A percentile compares a stretch with the other conserved stretches of the same genome.
phyloP scores from a whole-genome alignment of 164 flowering plant genomes.

The Vitis labrusca region DNA sequence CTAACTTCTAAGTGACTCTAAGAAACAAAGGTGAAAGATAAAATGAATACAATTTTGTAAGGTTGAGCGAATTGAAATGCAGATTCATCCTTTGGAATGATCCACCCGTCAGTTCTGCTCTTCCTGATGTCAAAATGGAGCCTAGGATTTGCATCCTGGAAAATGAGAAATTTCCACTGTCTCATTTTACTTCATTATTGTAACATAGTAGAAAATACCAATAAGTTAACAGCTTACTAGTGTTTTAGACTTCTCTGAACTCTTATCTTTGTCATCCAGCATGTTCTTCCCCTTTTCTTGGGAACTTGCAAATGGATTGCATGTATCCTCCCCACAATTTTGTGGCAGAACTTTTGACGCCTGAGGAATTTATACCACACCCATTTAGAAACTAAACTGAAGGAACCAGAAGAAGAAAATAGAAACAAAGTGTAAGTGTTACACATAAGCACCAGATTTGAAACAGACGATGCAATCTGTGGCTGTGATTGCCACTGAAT shows the following conservation, averaged over 20 bases:
- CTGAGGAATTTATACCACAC: constrained; percentile 27
- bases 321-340: constrained; percentile 32
- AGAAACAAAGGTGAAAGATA: background rate
- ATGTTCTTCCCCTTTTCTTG: constrained; percentile 20
- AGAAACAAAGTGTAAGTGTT: constrained; percentile 6
- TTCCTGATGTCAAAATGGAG: constrained; percentile 18
- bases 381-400: background rate
- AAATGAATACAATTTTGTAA: constrained; percentile 30
- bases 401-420: constrained; percentile 6
- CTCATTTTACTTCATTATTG: background rate
- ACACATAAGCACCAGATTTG: constrained; percentile 73
- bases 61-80: constrained; percentile 30
- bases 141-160: constrained; percentile 19
- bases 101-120: constrained; percentile 15
- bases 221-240: constrained; percentile 24
- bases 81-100: constrained; percentile 23
- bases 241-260: constrained; percentile 24
- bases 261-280: constrained; percentile 20
- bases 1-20: background rate
- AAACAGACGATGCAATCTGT: constrained; percentile 64
- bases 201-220: background rate
- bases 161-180: background rate
- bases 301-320: constrained; percentile 12
- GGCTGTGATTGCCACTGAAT: constrained; percentile 61
- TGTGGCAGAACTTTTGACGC: constrained; percentile 50